Base-by-base conservation (phyloP, 371 early-diverging fungal genomes). In the Gilbertella persicaria region DNA sequence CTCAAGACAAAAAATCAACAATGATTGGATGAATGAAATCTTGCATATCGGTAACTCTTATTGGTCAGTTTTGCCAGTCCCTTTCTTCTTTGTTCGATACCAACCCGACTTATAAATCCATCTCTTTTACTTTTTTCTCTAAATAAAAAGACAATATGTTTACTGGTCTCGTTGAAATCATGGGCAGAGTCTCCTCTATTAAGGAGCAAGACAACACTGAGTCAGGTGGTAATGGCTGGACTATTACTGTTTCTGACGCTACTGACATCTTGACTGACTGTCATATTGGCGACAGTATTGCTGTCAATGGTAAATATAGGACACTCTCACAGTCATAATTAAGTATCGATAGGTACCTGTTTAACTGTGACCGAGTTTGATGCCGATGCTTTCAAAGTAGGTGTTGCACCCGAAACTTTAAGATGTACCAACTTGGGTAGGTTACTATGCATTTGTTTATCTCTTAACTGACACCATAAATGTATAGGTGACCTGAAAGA, bases 351-450 rank as follows among this genome's bases (percentile, higher is more conserved):
- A 92, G 93, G 93, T 29, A 93, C 95, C 20, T 98, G 98, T 69
- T 74, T 98, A 59, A 98, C 98, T 1, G 97, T 96, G 8, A 97
- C 97, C 20, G 94, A 90, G 64, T 95, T 96, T 58, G 83, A 89
- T 45, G 63, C 64, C 10, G 84, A 83, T 40, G 69, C 67, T 12
- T 95, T 95, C 82, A 97, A 94, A 67, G 92, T 96, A 21, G 95
- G 93, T 19, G 76, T 94, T 23, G 89, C 95, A 14, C 95, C 97
- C 5, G 97, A 97, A 68, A 96, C 94, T 12, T 78, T 96, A 17
- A 81, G 92, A 55, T 86, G 90, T 58, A 95, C 97, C 8, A 94
- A 92, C 67, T 76, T 96, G 1, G 94, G 96, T 84, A 74, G 52
- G 67, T 13, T 35, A 12, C 13, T 10, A 12, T 33, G 4, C 33